These are phyloP conservation scores for Trichoderma parareesei DNA, from an alignment of 495 filamentous ascomycete species.

Conservation along the genomic window DNA sequence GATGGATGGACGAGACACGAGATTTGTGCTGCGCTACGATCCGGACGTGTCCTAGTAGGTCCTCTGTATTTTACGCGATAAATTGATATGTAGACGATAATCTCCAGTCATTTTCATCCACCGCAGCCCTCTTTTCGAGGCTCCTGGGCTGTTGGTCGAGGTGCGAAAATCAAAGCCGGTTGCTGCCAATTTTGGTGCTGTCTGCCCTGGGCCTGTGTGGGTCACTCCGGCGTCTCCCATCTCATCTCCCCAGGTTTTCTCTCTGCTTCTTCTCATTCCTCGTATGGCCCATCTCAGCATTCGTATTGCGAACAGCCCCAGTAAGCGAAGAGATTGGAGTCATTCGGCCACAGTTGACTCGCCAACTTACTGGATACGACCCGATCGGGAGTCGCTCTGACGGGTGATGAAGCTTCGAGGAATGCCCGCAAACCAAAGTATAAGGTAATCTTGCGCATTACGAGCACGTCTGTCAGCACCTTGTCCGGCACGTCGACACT, in stretches of 20 bases:
- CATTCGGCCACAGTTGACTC: neutral
- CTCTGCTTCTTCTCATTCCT: neutral
- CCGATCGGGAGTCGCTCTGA: neutral
- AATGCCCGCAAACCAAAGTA: neutral
- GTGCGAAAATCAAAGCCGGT: neutral
- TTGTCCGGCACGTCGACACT: neutral
- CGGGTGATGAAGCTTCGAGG: neutral
- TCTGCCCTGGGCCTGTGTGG: neutral
- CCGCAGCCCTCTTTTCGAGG: neutral
- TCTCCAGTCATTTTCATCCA: neutral
- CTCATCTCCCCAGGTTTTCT: neutral
- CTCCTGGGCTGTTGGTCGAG: neutral
- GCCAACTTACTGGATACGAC: neutral
- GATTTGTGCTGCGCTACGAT: neutral
- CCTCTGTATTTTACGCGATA: no score
- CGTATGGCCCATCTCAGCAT: conserved; percentile 1
- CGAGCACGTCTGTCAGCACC: neutral
- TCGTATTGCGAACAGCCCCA: neutral
- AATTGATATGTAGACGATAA: neutral
- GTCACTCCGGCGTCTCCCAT: neutral
- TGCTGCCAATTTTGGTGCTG: neutral
- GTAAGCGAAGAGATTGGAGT: neutral
- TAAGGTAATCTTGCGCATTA: neutral
- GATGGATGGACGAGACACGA: neutral
- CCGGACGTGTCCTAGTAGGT: neutral